phyloP scores from a whole-genome alignment of 345 rosid genomes.

The Turritis glabra region DNA sequence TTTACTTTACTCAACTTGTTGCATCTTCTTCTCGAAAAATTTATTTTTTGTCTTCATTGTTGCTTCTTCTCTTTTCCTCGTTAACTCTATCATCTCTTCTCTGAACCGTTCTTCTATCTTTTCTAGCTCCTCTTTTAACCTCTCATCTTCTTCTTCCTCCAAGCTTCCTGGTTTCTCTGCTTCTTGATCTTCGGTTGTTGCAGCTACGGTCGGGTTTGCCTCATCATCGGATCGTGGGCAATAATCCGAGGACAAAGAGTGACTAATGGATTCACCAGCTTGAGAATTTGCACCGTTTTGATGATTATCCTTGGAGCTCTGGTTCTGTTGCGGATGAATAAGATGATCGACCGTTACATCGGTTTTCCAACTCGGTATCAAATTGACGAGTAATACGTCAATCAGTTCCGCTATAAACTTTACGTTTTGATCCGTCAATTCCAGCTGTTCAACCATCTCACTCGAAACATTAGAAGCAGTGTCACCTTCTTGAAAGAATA shows the following conservation, averaged over 20 bases:
- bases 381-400: constrained; percentile 55
- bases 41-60: constrained; percentile 47
- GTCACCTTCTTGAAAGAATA: constrained; percentile 65
- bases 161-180: constrained; percentile 25
- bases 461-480: constrained; percentile 70
- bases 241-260: constrained; percentile 22
- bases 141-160: constrained; percentile 30
- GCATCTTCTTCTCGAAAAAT: neutral
- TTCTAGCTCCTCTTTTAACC: constrained; percentile 49
- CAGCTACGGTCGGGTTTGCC: neutral
- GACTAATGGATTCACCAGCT: constrained; percentile 21
- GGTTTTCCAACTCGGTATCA: constrained; percentile 53
- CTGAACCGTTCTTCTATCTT: constrained; percentile 58
- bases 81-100: constrained; percentile 52
- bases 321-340: constrained; percentile 31
- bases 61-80: constrained; percentile 61
- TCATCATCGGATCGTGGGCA: constrained; percentile 4
- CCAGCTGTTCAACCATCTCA: constrained; percentile 92
- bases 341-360: constrained; percentile 45
- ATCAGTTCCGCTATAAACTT: constrained; percentile 73
- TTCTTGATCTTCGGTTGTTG: constrained; percentile 37
- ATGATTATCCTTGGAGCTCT: neutral
- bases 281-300: constrained; percentile 8
- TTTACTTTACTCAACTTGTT: neutral
- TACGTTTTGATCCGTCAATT: constrained; percentile 60